Evolutionary conservation across 225 moss, liverwort and hornwort species (phyloP), one percentile per base, ranked within the genome.

Genomic region (Pseudoscleropodium purum): DNA sequence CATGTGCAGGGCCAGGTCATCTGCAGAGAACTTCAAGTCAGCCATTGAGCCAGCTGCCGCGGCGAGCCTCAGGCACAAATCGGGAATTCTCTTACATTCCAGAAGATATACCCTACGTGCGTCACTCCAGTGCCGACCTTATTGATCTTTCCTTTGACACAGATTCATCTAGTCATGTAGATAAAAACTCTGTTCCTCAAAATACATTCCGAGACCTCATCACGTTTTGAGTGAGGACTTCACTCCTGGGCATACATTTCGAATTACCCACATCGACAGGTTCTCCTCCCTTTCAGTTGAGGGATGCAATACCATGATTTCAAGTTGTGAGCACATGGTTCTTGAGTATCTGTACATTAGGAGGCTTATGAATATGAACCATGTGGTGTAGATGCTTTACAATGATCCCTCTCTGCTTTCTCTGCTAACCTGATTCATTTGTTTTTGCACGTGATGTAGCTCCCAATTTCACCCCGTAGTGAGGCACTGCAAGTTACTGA

Each of bases 21-120:
- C 75, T 95, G 85, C 88, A 62, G 77, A 90, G 94, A 72, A 91
- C 91, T 82, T 64, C 87, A n/a, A 93, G 94, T 78, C 93, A 94
- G 51, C 93, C 93, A 13, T 36, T 91, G 87, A 89, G 72, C 68
- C 92, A 88, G 7, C 24, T 91, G 12, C 84, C 92, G 64, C 84
- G 94, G 68, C 86, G 72, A 72, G 75, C 86, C 34, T 45, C 62
- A 37, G 88, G 86, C 75, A 29, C 59, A 4, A 92, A 34, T 43
- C 87, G 77, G 77, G 86, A 66, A 54, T 88, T 86, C 68, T 29
- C 90, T 27, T 79, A n/a, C 61, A 64, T 81, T 87, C 81, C 92
- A 36, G 86, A 89, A 63, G 86, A 83, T 41, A 18, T 80, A 43
- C 49, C 73, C 51, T 70, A 68, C 64, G 36, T 13, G 6, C 81